Evolutionary conservation across 2,329 filamentous ascomycete genomes (phyloP), one percentile per base, ranked within the genome.

Genomic region (Ophiostoma angusticollis): DNA sequence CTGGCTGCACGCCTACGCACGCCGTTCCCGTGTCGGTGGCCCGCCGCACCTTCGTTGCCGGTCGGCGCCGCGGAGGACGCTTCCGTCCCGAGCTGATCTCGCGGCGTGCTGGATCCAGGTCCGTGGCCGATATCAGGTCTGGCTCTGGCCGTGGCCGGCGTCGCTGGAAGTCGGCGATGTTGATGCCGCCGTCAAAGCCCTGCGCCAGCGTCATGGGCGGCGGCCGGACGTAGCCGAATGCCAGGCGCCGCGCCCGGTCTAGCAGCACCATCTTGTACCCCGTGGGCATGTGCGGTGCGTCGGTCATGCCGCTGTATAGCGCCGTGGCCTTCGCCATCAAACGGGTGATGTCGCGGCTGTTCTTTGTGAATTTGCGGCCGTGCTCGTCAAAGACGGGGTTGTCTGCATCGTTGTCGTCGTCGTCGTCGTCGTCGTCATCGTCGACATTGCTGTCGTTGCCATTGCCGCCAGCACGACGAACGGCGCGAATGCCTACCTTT

Each of bases 161-260:
- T 12, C 9, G 16, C 17, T 35, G 37, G 14, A 28, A 31, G 18
- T 9, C 13, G 2, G 11, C 22, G 5, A 28, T 28, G 34, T 40
- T 31, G 41, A 45, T 39, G 12, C 46, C 45, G 23, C 39, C 43
- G 24, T 49, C 47, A 3, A 31, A 21, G 12, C 39, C 37, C 9
- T 11, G 23, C 2, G 25, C 12, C 27, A 47, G 28, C 22, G 42
- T 30, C 37, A 31, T 22, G 14, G 44, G 45, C 19, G 37, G 34
- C 8, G 47, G 48, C 27, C 28, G 34, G 5, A 28, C 18, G 17
- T 42, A 33, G 23, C 45, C 39, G 18, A 49, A 37, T n/a, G 40
- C 41, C 6, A 46, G 16, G 9, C 48, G 47, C 1, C 48, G 45
- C 2, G 40, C 34, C 3, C 47, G 44, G 42, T 50, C 48, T 12